Evolutionary conservation across 2,329 filamentous ascomycete species (phyloP), one percentile per base, ranked within the genome.

Genomic region (Stromatinia cepivora): DNA sequence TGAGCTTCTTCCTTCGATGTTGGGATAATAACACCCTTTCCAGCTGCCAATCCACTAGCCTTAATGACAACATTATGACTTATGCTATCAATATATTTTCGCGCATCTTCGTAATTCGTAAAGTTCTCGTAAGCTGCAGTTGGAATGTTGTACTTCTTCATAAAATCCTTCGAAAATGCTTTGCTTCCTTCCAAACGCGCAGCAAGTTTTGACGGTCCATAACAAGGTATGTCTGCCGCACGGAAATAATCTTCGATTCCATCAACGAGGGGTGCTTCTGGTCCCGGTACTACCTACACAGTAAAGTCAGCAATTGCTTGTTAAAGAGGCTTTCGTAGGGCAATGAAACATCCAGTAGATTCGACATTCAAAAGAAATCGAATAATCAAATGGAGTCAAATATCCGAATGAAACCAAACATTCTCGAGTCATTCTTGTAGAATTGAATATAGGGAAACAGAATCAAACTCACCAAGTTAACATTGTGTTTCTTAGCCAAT

Each of bases 151-250:
- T 97, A 88, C 73, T 90, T 89, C 80, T 91, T 90, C 95, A 98
- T 99, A 79, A 98, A 98, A 80, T 98, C 94, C 80, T 99, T 99
- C 72, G 92, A 93, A 80, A 96, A 98, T 15, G 94, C 92, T 84
- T 99, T 99, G 82, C 92, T 96, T 71, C 95, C 95, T 81, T 99
- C 95, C 86, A 99, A 92, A 57, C 87, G 87, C 25, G 95, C 94
- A 31, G 95, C 94, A 62, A 88, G 88, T 81, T 91, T 89, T 69
- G 89, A 91, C 7, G 95, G 95, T 2, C 94, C 95, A 78, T 97
- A 98, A 65, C 75, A 76, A 64, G 69, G 69, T 36, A 76, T 76
- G 34, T 48, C 72, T 46, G 67, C 74, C 15, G 71, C 74, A 50
- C 87, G 85, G 83, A 98, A 98, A 82, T 90, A 91, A 76, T 90